Base-by-base conservation (phyloP, 1,139 yeast genomes). In the Maudiozyma humilis region DNA sequence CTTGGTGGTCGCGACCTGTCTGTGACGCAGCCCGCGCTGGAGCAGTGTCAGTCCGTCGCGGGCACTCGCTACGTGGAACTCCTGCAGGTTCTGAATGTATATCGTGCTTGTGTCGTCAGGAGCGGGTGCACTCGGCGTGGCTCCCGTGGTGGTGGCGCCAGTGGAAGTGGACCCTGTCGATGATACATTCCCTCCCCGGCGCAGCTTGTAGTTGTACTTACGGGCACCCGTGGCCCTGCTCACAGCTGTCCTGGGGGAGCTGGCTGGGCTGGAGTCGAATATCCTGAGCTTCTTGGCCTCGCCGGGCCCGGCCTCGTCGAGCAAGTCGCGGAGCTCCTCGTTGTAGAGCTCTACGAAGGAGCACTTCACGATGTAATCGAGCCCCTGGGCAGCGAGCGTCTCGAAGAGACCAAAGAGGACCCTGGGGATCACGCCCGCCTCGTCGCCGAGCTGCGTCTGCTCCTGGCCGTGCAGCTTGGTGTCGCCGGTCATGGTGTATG, bases 401-500 rank as follows among this genome's bases (percentile, higher is more conserved):
- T 67, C 69, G 57, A 82, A 82, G 19, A 82, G 61, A 47, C 76
- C 74, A 46, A 71, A 67, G 40, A 82, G 62, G 5, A 81, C 71
- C 42, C 89, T 66, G 1, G 91, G 93, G 42, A 82, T 79, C 1
- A 83, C 72, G 5, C 93, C 93, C 0, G 83, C 76, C 36, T 70
- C 63, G 14, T 80, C 78, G 33, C 81, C 79, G 10, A 82, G 68
- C 55, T 79, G 79, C n/a, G 77, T 75, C 51, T 65, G 27, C 7
- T 17, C 18, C 16, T 18, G 15, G 27, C 27, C 10, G 19, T 36
- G 34, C 7, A 40, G 56, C 41, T 55, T 52, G 43, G 60, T 64
- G 51, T 73, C 76, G 12, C 89, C 89, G 52, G 85, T 77, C 91
- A 83, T 83, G 2, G 91, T 83, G 55, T 78, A 79, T 0, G 93